Percentiles rank a stretch among this genome's conserved stretches.
These are phyloP conservation scores for Onygenales sp. DNA, from an alignment of 2,329 filamentous ascomycete genomes.

Conservation along the genomic window DNA sequence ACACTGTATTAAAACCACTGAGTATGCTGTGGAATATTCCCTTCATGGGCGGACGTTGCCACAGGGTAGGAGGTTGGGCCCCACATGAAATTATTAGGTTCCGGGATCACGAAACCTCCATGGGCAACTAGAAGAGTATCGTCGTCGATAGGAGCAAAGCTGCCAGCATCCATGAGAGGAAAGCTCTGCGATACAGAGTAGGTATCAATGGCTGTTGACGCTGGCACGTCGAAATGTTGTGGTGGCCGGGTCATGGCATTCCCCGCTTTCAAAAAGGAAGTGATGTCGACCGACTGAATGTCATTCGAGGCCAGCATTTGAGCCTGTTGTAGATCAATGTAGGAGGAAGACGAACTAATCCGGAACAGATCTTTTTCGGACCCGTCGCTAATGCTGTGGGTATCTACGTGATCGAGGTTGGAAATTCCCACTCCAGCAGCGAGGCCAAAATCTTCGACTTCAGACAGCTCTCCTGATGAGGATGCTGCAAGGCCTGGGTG, in stretches of 20 bases:
- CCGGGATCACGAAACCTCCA: background rate
- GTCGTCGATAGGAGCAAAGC: background rate
- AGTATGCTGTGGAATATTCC: constrained; percentile 6
- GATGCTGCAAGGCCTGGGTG: constrained; percentile 33
- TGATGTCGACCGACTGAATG: constrained; percentile 33
- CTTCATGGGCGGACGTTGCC: constrained; percentile 9
- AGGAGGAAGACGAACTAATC: constrained; percentile 34
- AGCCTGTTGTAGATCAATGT: constrained; percentile 31
- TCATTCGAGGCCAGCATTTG: constrained; percentile 32
- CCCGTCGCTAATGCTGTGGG: constrained; percentile 32
- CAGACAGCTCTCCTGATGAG: constrained; percentile 41
- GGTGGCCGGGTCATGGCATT: background rate
- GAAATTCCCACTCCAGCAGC: constrained; percentile 6
- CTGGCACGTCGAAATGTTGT: background rate
- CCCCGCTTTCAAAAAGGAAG: constrained; percentile 30
- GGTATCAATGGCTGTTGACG: background rate
- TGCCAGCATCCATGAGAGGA: background rate
- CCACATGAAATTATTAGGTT: background rate
- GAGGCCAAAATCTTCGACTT: constrained; percentile 36
- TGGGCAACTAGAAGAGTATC: background rate
- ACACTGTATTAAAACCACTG: background rate
- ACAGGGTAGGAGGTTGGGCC: background rate
- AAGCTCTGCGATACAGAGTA: background rate
- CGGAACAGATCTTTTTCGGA: constrained; percentile 33
- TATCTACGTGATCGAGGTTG: constrained; percentile 15